phyloP scores from a whole-genome alignment of 2,329 filamentous ascomycete genomes.

The Cadophora sp. region DNA sequence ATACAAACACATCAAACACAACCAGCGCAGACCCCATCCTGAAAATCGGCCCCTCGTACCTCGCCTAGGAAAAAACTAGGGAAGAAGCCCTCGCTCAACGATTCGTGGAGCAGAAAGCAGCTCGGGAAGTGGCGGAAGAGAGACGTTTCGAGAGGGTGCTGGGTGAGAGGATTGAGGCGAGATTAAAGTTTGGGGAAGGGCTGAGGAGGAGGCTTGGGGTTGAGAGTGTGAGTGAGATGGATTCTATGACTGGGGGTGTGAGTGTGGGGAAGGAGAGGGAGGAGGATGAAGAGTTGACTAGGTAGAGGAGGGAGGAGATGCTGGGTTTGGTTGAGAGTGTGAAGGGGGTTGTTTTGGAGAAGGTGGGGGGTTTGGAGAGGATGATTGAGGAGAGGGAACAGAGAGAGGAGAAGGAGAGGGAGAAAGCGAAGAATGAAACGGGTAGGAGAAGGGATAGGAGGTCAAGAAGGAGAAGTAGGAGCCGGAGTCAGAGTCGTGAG shows the following conservation, averaged over 20 bases:
- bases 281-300: neutral
- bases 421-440: neutral
- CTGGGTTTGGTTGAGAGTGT: neutral
- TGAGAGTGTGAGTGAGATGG: neutral
- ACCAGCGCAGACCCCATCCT: neutral
- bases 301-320: neutral
- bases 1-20: neutral
- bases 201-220: slow-evolving; percentile 1
- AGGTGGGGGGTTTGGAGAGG: neutral
- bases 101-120: neutral
- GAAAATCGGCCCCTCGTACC: too few species aligned
- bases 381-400: neutral
- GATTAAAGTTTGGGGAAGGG: neutral
- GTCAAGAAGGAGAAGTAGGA: neutral
- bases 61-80: neutral
- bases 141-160: neutral
- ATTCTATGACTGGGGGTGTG: too few species aligned
- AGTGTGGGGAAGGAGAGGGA: neutral
- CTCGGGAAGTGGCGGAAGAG: neutral
- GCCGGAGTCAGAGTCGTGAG: neutral
- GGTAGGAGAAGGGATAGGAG: neutral
- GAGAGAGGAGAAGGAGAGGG: neutral
- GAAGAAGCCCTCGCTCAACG: neutral
- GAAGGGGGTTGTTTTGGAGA: neutral
- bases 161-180: neutral